phyloP scores from a whole-genome alignment of 805 yeast genomes.

The Teunomyces stri region DNA sequence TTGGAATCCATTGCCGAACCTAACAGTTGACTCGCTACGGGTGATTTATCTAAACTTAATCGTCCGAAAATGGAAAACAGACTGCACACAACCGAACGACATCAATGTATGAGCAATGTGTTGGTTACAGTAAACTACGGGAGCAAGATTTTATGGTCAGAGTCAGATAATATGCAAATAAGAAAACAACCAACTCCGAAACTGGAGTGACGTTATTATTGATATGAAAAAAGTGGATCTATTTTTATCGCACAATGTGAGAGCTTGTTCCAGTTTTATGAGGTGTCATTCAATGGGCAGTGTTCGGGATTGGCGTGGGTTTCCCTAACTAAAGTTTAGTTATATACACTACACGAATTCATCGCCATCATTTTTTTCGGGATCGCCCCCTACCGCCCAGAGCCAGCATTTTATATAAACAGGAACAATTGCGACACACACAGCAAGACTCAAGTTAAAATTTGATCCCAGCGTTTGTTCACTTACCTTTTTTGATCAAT shows the following conservation, averaged over 20 bases:
- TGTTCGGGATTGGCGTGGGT: not conserved
- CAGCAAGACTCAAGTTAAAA: not conserved
- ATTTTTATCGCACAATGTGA: no score
- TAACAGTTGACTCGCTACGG: no score
- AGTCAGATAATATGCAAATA: no score
- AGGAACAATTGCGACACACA: not conserved
- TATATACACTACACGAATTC: not conserved
- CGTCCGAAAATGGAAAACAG: no score
- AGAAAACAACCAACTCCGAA: no score
- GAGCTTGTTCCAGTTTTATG: not conserved
- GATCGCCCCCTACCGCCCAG: not conserved
- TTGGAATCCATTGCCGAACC: slow-evolving; percentile 1
- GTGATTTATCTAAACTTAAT: no score
- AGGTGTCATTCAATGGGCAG: slow-evolving; percentile 2
- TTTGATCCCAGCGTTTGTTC: not conserved
- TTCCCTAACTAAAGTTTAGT: not conserved
- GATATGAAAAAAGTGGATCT: no score
- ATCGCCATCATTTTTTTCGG: not conserved
- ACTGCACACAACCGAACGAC: no score
- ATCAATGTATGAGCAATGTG: no score
- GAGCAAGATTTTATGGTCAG: no score
- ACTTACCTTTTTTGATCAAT: not conserved
- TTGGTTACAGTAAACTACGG: no score
- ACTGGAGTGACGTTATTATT: no score
- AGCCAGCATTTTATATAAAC: slow-evolving; percentile 1